Conservation (phyloP, 306 rosid genomes). For the Sindora glabra region DNA sequence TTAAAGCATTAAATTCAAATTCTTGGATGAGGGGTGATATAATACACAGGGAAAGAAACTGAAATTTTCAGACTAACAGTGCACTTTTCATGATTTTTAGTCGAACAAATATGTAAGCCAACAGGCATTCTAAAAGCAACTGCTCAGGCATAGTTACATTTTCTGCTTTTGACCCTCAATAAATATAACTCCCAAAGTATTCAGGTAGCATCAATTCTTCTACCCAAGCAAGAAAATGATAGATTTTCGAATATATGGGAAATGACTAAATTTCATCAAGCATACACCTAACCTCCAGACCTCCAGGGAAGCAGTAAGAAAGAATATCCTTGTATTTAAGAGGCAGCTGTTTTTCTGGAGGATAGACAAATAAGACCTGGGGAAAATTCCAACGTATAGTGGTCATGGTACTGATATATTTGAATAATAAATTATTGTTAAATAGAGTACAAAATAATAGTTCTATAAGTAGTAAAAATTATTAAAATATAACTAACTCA, state of each 20-base stretch:
- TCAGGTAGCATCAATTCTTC: background rate
- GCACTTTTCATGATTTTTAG: background rate
- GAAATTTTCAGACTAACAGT: background rate
- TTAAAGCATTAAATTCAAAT: no score
- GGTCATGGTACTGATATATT: conserved; percentile 7
- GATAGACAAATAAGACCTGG: conserved; percentile 87
- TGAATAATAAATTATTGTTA: background rate
- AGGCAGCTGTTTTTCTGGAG: conserved; percentile 80
- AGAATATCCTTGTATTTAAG: conserved; percentile 81
- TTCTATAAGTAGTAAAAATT: background rate
- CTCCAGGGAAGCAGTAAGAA: conserved; percentile 95
- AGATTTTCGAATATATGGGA: background rate
- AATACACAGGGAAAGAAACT: background rate
- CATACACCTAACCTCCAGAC: conserved; percentile 66
- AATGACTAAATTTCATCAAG: conserved; percentile 10
- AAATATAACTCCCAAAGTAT: background rate
- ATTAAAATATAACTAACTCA: background rate
- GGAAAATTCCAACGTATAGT: conserved; percentile 1
- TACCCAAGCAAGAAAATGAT: background rate
- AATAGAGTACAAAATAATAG: background rate
- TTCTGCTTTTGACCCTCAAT: background rate
- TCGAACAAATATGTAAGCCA: background rate
- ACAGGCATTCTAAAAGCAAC: background rate
- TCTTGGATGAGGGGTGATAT: no score
- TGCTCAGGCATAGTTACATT: background rate